Base-by-base conservation (phyloP, 225 moss, liverwort and hornwort genomes). In the Antitrichia curtipendula region DNA sequence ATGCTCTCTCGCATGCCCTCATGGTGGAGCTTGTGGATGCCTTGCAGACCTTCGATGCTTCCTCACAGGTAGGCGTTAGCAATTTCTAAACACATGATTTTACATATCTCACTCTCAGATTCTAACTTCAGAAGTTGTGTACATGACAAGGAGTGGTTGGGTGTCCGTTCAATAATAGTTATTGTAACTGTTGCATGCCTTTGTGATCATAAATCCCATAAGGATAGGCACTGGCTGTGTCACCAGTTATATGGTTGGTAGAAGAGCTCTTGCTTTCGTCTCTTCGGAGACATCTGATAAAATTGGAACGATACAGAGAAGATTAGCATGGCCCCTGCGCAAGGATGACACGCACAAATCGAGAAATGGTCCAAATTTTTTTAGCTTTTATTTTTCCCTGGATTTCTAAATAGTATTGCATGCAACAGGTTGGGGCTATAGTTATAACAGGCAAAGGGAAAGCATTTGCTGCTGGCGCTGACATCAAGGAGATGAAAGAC, bases 401-500 rank as follows among this genome's bases (percentile, higher is more conserved):
- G 32, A 27, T 27, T 41, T 20, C 22, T 32, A 40, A 19, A 9
- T 34, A 66, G 36, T 53, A 64, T 88, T 82, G 83, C 23, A 31
- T 85, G 88, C 53, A 76, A 73, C 91, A 97, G 98, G 92, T 98
- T 49, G 98, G 98, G 82, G 98, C 98, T 63, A 91, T 96, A 81
- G 96, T 98, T 68, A 94, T 98, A 85, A 96, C 95, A 84, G 98
- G 98, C 49, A 93, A 89, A 82, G 98, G 92, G 57, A 96, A 98
- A 88, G 96, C 96, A 9, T 98, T 96, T 86, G 98, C 98, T 89
- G 98, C 96, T 85, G 98, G 98, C 84, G 98, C 96, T 57, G 98
- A 98, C 90, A 96, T 96, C 75, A 96, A 96, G 91, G 96, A 98
- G 88, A 96, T 96, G 96, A 96, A 95, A 89, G 94, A 96, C 88